Base-by-base conservation (phyloP, 306 rosid species). In the Vachellia pachyceras region DNA sequence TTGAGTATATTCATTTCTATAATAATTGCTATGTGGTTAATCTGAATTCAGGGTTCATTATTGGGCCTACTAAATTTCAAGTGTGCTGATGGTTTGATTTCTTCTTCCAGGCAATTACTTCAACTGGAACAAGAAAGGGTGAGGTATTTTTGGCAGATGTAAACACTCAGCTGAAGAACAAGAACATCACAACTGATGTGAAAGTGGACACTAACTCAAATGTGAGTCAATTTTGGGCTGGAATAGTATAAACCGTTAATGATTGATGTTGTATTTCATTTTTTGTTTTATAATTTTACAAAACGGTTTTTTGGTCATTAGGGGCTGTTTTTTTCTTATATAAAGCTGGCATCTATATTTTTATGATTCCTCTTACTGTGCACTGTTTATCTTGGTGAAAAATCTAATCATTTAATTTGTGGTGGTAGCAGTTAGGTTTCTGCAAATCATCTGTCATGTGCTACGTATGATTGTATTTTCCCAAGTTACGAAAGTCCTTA, bases 201-300 rank as follows among this genome's bases (percentile, higher is more conserved):
- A 93, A 95, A 93, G 97, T 95, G 41, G 99, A 95, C 90, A 88
- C 97, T 15, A 79, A 86, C 85, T 93, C 99, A 46, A 95, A 88
- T 29, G 99, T 95, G 75, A 89, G 97, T 80, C 10, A 47, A 17
- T 33, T 54, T 81, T 22, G 68, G 54, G 12, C 71, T 25, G 25
- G 8, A 46, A 60, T 50, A 45, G 13, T 76, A 17, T 79, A 73
- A 54, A 15, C 20, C 65, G 2, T 0, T 2, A 79, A 25, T 5
- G 4, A 70, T 25, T 3, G 20, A 42, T 36, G 18, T 47, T 22
- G n/a, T 66, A 72, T 72, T 54, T 15, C 5, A 23, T 50, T 17
- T 50, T 50, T 50, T 50, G n/a, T 50, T 17, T 50, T 17, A 1
- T 50, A 17, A 50, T 50, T 14, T 22, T 64, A 7, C 10, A 20